A percentile compares a stretch with the other conserved stretches of the same genome.
Conservation (phyloP, 1,284 basidiomycete species). For the Ganoderma multipileum region DNA sequence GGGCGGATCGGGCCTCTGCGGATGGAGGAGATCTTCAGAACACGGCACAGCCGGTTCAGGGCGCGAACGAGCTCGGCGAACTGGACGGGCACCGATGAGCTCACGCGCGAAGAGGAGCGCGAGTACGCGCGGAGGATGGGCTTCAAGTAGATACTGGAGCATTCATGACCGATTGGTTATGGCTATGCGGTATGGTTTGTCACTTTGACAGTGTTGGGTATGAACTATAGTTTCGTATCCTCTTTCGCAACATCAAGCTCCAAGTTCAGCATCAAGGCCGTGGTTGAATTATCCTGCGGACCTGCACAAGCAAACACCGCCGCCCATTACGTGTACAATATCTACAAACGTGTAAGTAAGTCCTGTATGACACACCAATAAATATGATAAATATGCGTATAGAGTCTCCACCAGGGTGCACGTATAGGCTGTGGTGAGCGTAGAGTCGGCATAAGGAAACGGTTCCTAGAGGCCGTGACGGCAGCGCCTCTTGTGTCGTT, state of each 20-base stretch:
- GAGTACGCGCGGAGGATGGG: slow-evolving; percentile 93
- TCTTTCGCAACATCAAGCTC: not conserved
- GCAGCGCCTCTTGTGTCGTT: slow-evolving; percentile 27
- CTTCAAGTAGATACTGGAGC: slow-evolving; percentile 48
- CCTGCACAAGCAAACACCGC: not conserved
- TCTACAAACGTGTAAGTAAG: not conserved
- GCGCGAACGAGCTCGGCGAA: slow-evolving; percentile 92
- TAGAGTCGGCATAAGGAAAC: not conserved
- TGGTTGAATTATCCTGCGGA: not conserved
- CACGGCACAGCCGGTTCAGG: slow-evolving; percentile 79
- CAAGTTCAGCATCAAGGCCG: not conserved
- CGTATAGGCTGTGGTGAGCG: not conserved
- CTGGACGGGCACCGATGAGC: slow-evolving; percentile 86
- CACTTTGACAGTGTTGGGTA: not conserved
- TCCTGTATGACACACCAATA: not conserved
- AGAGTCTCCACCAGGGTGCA: not conserved
- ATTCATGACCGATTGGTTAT: not conserved
- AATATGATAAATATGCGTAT: slow-evolving; percentile 6
- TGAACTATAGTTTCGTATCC: not conserved
- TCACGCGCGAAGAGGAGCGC: slow-evolving; percentile 83
- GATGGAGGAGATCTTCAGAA: slow-evolving; percentile 89
- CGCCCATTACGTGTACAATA: not conserved
- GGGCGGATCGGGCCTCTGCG: slow-evolving; percentile 83
- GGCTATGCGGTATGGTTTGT: not conserved
- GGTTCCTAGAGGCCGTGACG: slow-evolving; percentile 3